A percentile compares a stretch with the other conserved stretches of the same genome.
Conservation (phyloP, 306 rosid species). For the Vigna nakashimae region DNA sequence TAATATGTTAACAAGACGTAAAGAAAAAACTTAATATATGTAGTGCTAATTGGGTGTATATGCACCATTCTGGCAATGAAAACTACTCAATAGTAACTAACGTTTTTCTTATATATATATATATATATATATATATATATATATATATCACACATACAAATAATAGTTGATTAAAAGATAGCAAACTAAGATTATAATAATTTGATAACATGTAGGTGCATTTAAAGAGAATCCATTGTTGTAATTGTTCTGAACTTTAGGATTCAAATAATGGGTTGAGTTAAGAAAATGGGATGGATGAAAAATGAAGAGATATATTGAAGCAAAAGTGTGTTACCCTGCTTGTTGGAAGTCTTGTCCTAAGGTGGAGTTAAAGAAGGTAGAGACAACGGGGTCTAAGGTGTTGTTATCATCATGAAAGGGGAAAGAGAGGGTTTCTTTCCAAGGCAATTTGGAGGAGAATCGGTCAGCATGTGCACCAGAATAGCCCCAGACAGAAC, state of each 20-base stretch:
- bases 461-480: slow-evolving; percentile 77
- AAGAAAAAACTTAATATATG: neutral
- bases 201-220: neutral
- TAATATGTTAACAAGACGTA: neutral
- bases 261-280: too few species aligned
- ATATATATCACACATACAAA: neutral
- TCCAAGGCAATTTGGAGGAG: slow-evolving; percentile 78
- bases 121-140: too few species aligned
- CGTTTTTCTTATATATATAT: neutral
- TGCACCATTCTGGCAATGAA: neutral
- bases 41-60: neutral
- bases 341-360: slow-evolving; percentile 59
- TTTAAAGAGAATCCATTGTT: neutral
- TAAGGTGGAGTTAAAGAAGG: slow-evolving; percentile 55
- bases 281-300: too few species aligned
- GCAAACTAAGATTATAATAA: neutral
- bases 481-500: slow-evolving; percentile 63
- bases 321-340: slow-evolving; percentile 55
- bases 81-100: neutral
- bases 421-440: slow-evolving; percentile 78
- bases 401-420: slow-evolving; percentile 42
- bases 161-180: neutral
- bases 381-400: slow-evolving; percentile 44
- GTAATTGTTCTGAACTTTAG: too few species aligned
- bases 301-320: neutral